These are phyloP conservation scores for Vitis rotundifolia DNA, from an alignment of 164 flowering plant species.

Conservation along the genomic window DNA sequence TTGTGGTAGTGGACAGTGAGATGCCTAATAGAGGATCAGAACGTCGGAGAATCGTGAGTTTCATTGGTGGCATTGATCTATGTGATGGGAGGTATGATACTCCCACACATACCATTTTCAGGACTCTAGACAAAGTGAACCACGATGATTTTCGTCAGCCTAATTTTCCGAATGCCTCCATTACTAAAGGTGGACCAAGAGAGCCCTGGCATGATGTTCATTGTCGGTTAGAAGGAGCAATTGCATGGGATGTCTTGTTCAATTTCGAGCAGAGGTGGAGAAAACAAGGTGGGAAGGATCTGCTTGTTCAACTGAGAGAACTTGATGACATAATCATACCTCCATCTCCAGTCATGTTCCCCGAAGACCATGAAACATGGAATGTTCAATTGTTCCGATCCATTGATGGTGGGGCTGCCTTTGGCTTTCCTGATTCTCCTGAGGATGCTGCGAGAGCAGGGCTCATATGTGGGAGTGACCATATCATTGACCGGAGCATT, in stretches of 20 bases:
- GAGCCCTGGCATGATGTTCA: conserved; percentile 95
- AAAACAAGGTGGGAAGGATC: conserved; percentile 61
- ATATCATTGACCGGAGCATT: conserved; percentile 68
- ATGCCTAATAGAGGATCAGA: conserved; percentile 34
- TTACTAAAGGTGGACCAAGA: conserved; percentile 73
- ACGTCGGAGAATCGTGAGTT: conserved; percentile 67
- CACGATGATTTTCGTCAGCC: conserved; percentile 79
- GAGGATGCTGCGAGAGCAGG: conserved; percentile 65
- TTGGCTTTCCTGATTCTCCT: conserved; percentile 66
- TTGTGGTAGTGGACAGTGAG: conserved; percentile 58
- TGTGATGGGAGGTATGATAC: conserved; percentile 83
- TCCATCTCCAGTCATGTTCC: conserved; percentile 51
- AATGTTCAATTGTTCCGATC: conserved; percentile 75
- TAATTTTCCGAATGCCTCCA: conserved; percentile 51
- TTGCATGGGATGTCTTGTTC: conserved; percentile 79
- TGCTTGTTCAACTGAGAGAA: conserved; percentile 44
- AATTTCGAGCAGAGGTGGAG: conserved; percentile 85
- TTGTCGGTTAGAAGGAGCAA: conserved; percentile 63
- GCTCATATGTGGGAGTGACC: conserved; percentile 65
- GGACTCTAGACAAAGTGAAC: conserved; percentile 59
- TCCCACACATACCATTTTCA: conserved; percentile 59
- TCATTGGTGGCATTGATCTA: conserved; percentile 75
- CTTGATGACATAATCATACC: conserved; percentile 47
- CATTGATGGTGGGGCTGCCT: conserved; percentile 80
- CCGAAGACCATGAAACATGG: conserved; percentile 70